phyloP scores from a whole-genome alignment of 164 flowering plant species.

The Liquidambar formosana region DNA sequence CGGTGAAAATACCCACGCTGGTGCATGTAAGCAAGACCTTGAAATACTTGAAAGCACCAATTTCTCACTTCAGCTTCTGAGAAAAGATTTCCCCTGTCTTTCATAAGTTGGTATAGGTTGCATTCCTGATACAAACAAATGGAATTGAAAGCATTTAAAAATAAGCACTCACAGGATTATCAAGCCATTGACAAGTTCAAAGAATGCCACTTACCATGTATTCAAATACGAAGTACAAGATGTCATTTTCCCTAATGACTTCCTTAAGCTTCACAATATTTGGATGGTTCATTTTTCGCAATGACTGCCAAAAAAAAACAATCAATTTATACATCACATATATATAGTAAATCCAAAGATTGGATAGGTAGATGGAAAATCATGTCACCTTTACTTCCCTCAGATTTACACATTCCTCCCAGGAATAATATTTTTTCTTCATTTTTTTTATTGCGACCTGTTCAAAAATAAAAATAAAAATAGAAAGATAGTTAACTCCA shows the following conservation, averaged over 20 bases:
- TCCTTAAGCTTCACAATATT: conserved; percentile 97
- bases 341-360: neutral
- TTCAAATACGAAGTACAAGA: conserved; percentile 88
- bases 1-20: conserved; percentile 82
- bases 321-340: neutral
- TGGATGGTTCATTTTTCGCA: conserved; percentile 91
- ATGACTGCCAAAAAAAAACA: conserved; percentile 54
- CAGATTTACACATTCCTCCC: conserved; percentile 97
- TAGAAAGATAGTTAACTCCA: neutral
- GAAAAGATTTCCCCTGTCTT: conserved; percentile 71
- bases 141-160: neutral
- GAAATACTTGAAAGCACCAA: conserved; percentile 99
- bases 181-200: neutral
- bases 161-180: neutral
- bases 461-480: neutral
- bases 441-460: conserved; percentile 97
- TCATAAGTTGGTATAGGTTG: conserved; percentile 93
- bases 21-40: conserved; percentile 96
- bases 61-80: conserved; percentile 84
- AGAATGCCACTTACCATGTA: conserved; percentile 68
- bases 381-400: conserved; percentile 92
- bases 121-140: conserved; percentile 60
- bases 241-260: conserved; percentile 87
- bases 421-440: conserved; percentile 92
- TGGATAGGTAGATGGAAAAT: neutral